A percentile compares a stretch with the other conserved stretches of the same genome.
Conservation (phyloP, 441 rosid genomes). For the Flueggea neowawraea region DNA sequence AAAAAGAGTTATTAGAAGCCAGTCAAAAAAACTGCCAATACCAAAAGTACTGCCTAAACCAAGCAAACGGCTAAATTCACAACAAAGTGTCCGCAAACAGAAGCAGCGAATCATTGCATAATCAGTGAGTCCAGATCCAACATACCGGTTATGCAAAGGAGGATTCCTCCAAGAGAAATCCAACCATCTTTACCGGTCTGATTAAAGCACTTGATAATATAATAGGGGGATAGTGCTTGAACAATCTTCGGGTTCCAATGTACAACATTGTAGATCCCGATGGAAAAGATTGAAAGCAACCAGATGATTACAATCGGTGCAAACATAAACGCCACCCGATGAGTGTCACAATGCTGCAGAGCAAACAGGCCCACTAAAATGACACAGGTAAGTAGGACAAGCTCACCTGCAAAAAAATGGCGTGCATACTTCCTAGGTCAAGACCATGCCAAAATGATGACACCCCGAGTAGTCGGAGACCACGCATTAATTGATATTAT, state of each 20-base stretch:
- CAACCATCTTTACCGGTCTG: constrained; percentile 81
- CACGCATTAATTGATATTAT: neutral
- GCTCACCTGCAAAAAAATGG: constrained; percentile 37
- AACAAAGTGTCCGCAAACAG: neutral
- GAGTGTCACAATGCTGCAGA: constrained; percentile 90
- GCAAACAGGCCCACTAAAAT: constrained; percentile 91
- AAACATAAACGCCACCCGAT: constrained; percentile 81
- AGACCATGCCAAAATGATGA: constrained; percentile 2
- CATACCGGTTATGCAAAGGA: constrained; percentile 84
- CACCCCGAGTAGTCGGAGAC: neutral
- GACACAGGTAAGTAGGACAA: constrained; percentile 68
- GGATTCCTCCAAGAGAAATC: constrained; percentile 95
- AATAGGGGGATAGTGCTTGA: constrained; percentile 71
- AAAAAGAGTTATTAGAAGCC: constrained; percentile 17
- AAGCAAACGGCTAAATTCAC: constrained; percentile 2
- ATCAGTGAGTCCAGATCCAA: constrained; percentile 16
- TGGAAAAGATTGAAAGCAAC: constrained; percentile 58
- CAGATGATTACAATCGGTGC: constrained; percentile 84
- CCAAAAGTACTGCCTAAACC: neutral
- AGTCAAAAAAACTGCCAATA: neutral
- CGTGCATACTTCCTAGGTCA: neutral
- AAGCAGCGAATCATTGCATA: constrained; percentile 11
- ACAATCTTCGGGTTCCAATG: constrained; percentile 74
- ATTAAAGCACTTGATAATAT: constrained; percentile 68
- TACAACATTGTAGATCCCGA: constrained; percentile 74